phyloP scores from a whole-genome alignment of 371 early-diverging fungal genomes.

The Homolaphlyctis polyrhiza region DNA sequence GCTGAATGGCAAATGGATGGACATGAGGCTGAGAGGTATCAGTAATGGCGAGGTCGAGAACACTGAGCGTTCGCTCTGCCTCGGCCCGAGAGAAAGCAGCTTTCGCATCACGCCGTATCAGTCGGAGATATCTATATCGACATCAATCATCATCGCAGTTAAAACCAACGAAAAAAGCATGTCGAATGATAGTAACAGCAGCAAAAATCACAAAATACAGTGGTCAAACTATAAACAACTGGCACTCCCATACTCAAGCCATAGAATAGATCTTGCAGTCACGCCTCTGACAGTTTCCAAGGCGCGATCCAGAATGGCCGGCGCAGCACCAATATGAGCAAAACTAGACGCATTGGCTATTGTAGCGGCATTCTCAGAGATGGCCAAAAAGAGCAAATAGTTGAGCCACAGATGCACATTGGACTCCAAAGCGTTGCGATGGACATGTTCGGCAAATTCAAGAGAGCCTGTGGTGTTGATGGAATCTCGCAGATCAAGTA shows the following conservation, averaged over 20 bases:
- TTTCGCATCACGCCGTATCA: not conserved
- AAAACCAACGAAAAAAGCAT: not conserved
- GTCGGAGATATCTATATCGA: not conserved
- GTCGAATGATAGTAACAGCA: not conserved
- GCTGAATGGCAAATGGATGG: not conserved
- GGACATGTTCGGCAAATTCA: not conserved
- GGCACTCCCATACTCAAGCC: slow-evolving; percentile 6
- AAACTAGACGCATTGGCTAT: not conserved
- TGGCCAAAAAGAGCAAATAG: not conserved
- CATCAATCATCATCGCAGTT: not conserved
- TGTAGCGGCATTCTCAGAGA: not conserved
- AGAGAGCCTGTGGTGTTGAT: not conserved
- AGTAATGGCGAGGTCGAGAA: not conserved
- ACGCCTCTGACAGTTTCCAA: not conserved
- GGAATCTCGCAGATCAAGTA: not conserved
- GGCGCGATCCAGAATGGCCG: no score
- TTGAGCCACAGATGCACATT: slow-evolving; percentile 1
- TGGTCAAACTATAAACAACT: no score
- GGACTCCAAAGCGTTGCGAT: not conserved
- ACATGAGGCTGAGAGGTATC: not conserved
- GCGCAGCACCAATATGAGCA: no score
- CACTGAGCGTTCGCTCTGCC: not conserved
- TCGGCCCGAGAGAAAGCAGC: not conserved
- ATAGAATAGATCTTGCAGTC: not conserved
- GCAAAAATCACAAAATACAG: no score